These are phyloP conservation scores for Davidsoniella eucalypti DNA, from an alignment of 2,329 filamentous ascomycete species.

Conservation along the genomic window DNA sequence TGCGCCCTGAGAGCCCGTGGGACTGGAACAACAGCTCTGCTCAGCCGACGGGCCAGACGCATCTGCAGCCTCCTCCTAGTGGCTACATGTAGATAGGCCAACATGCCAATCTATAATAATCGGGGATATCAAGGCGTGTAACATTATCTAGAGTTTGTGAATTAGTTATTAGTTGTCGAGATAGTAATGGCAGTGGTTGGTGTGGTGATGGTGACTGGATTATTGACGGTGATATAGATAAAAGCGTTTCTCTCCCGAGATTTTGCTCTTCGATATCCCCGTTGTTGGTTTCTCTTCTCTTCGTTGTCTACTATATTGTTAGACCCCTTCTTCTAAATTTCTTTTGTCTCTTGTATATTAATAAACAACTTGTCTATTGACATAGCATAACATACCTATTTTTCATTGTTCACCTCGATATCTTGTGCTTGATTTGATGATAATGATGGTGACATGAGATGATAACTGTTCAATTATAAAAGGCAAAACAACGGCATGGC, in stretches of 20 bases:
- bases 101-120: not conserved
- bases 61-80: not conserved
- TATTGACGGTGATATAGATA: not conserved
- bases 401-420: not conserved
- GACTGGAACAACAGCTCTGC: slow-evolving; percentile 4
- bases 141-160: too few species aligned
- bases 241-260: not conserved
- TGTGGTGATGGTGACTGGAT: not conserved
- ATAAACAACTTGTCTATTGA: slow-evolving; percentile 2
- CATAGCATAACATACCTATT: not conserved
- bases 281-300: not conserved
- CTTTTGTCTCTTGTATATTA: not conserved
- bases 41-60: not conserved
- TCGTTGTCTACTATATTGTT: slow-evolving; percentile 7
- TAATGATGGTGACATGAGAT: too few species aligned
- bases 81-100: slow-evolving; percentile 2
- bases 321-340: slow-evolving; percentile 2
- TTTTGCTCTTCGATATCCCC: not conserved
- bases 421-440: too few species aligned
- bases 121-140: too few species aligned
- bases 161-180: too few species aligned
- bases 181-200: not conserved
- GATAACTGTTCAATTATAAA: too few species aligned
- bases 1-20: slow-evolving; percentile 7
- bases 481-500: too few species aligned